Conservation (phyloP, 176 grass and related monocot genomes). For the Rhynchospora breviuscula region DNA sequence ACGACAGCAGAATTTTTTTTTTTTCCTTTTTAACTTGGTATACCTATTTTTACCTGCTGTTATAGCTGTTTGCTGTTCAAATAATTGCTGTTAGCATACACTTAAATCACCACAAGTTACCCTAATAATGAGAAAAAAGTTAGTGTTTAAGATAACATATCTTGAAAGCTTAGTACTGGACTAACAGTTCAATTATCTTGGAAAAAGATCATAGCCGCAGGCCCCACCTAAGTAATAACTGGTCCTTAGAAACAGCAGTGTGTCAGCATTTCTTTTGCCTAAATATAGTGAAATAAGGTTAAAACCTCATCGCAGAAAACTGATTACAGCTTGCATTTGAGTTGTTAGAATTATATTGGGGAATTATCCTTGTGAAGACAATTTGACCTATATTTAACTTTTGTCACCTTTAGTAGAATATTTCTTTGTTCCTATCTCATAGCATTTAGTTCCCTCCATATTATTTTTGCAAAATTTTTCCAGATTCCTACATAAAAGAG, state of each 20-base stretch:
- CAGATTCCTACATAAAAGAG: background rate
- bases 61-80: background rate
- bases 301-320: background rate
- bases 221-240: background rate
- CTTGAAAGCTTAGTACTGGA: background rate
- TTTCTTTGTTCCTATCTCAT: background rate
- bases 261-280: background rate
- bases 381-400: constrained; percentile 25
- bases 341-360: background rate
- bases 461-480: background rate
- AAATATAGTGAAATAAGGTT: constrained; percentile 16
- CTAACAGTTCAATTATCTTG: constrained; percentile 10
- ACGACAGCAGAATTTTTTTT: background rate
- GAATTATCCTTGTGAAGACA: background rate
- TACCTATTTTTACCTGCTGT: too few species aligned
- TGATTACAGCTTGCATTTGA: constrained; percentile 16
- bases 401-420: background rate
- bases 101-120: background rate
- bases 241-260: background rate
- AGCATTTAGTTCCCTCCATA: background rate
- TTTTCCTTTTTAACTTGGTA: background rate
- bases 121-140: background rate
- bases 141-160: background rate
- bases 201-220: background rate
- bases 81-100: background rate